Evolutionary conservation across 345 rosid genomes (phyloP).

Genomic region (Eucalyptus curtisii): DNA sequence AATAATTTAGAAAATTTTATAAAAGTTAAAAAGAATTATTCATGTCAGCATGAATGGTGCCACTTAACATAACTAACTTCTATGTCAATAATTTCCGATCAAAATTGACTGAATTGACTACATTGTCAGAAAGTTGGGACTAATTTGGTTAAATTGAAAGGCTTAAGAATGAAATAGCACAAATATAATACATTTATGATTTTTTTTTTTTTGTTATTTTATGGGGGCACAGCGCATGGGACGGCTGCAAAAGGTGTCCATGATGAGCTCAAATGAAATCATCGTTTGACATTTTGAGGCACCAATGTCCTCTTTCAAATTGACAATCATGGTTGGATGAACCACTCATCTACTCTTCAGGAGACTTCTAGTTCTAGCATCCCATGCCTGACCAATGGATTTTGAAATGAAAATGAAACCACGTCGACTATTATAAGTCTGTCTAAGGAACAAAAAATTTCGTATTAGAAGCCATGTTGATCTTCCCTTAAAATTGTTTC

Average conservation of each 20-base stretch:
- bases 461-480: background rate
- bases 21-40: too few species aligned
- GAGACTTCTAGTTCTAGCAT: background rate
- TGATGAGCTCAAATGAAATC: background rate
- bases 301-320: background rate
- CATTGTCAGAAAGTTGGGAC: too few species aligned
- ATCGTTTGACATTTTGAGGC: background rate
- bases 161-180: too few species aligned
- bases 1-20: too few species aligned
- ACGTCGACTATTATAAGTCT: background rate
- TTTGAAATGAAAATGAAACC: background rate
- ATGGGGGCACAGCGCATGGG: fast-evolving
- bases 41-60: fast-evolving
- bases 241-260: background rate
- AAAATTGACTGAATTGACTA: background rate
- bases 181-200: too few species aligned
- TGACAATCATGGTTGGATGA: background rate
- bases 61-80: fast-evolving
- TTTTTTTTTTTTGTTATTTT: too few species aligned
- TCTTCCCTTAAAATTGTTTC: background rate
- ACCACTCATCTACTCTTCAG: background rate
- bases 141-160: background rate
- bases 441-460: background rate
- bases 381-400: background rate
- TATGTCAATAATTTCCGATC: fast-evolving